A percentile compares a stretch with the other conserved stretches of the same genome.
phyloP scores from a whole-genome alignment of 139 green algal species.

The Coccomyxa sp. region DNA sequence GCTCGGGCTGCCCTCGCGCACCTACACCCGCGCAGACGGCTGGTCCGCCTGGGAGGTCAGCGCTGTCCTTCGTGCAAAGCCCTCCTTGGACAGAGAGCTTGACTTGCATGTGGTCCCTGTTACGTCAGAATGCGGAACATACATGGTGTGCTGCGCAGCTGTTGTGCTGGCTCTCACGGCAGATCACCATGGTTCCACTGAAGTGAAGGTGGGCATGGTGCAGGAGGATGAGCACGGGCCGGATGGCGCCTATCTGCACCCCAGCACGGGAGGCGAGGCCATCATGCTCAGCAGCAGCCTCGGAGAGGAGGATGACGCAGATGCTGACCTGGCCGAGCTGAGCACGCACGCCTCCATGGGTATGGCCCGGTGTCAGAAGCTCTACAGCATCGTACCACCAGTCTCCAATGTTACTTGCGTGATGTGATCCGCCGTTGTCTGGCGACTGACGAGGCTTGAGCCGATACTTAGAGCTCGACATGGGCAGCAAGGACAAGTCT shows the following conservation, averaged over 20 bases:
- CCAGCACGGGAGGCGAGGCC: constrained; percentile 9
- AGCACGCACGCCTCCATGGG: background rate
- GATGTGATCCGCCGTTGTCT: too few species aligned
- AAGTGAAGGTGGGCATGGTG: too few species aligned
- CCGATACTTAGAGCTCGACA: too few species aligned
- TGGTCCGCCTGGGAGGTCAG: constrained; percentile 21
- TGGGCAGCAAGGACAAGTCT: too few species aligned
- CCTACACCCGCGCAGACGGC: constrained; percentile 2
- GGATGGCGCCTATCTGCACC: background rate
- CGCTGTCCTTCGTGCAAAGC: background rate
- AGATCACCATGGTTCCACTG: too few species aligned
- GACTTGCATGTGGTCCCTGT: background rate
- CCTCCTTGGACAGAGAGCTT: background rate
- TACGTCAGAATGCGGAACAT: too few species aligned
- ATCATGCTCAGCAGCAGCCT: constrained; percentile 13
- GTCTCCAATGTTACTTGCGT: too few species aligned
- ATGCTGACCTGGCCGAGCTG: background rate
- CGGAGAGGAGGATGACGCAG: constrained; percentile 6
- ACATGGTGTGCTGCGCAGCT: too few species aligned
- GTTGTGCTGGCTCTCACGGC: too few species aligned
- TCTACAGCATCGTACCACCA: too few species aligned
- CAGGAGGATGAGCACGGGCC: constrained; percentile 6
- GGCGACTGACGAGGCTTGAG: too few species aligned
- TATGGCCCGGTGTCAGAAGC: too few species aligned
- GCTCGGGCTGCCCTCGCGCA: constrained; percentile 9